A percentile compares a stretch with the other conserved stretches of the same genome.
Evolutionary conservation across 2,329 filamentous ascomycete species (phyloP).

Genomic region (Dactylellina leptospora): DNA sequence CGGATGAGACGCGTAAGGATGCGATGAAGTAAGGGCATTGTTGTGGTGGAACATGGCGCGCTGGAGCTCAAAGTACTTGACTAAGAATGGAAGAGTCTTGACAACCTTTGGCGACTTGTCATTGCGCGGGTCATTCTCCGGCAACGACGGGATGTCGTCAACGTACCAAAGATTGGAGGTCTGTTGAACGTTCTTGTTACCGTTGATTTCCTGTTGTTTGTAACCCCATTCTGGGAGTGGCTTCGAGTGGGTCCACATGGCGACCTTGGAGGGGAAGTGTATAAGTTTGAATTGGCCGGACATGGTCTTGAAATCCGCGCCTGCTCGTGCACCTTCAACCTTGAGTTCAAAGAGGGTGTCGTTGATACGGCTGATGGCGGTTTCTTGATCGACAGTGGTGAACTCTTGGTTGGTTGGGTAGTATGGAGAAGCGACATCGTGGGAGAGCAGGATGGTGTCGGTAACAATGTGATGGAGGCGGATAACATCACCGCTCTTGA

Average conservation of each 20-base stretch:
- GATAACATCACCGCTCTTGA: slow-evolving; percentile 85
- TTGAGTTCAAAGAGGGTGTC: slow-evolving; percentile 93
- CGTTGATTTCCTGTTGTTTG: slow-evolving; percentile 98
- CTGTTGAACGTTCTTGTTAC: slow-evolving; percentile 92
- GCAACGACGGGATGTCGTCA: slow-evolving; percentile 85
- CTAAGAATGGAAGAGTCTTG: slow-evolving; percentile 85
- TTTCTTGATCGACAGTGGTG: slow-evolving; percentile 77
- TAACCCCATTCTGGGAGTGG: slow-evolving; percentile 97
- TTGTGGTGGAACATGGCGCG: slow-evolving; percentile 99
- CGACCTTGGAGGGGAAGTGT: slow-evolving; percentile 92
- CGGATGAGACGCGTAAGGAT: slow-evolving; percentile 92
- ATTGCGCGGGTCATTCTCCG: slow-evolving; percentile 75
- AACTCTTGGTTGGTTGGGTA: slow-evolving; percentile 99
- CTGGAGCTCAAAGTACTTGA: slow-evolving; percentile 96
- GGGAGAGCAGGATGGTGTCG: slow-evolving; percentile 84
- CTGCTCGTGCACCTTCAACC: slow-evolving; percentile 82
- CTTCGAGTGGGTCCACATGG: slow-evolving; percentile 97
- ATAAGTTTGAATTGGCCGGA: slow-evolving; percentile 95
- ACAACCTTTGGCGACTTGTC: slow-evolving; percentile 78
- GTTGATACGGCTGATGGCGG: slow-evolving; percentile 78
- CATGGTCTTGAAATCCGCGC: slow-evolving; percentile 87
- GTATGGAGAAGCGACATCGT: slow-evolving; percentile 96
- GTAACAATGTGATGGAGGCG: slow-evolving; percentile 87
- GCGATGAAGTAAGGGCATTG: slow-evolving; percentile 94
- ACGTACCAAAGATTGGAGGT: slow-evolving; percentile 94